These are phyloP conservation scores for Curvularia sp. DNA, from an alignment of 2,329 filamentous ascomycete genomes.

Conservation along the genomic window DNA sequence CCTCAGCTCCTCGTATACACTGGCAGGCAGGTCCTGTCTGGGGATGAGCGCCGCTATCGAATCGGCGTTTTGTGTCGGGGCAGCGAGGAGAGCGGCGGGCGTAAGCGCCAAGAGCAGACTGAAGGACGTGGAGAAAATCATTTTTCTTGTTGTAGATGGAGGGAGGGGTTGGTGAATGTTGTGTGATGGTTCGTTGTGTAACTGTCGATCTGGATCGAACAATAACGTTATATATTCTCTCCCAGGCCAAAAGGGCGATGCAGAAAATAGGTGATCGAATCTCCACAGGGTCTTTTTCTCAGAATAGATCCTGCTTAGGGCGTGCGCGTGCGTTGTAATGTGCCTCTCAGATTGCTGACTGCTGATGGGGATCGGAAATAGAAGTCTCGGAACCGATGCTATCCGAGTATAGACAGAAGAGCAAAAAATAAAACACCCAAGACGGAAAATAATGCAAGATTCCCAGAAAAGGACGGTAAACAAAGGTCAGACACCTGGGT, in stretches of 20 bases:
- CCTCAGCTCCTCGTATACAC: conserved; percentile 27
- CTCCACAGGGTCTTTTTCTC: conserved; percentile 11
- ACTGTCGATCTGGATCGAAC: conserved; percentile 1
- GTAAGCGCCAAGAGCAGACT: conserved; percentile 45
- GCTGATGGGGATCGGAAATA: background rate
- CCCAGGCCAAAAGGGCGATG: background rate
- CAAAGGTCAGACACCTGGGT: background rate
- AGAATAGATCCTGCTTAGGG: conserved; percentile 12
- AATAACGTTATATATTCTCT: conserved; percentile 11
- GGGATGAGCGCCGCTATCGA: conserved; percentile 33
- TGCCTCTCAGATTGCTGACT: conserved; percentile 1
- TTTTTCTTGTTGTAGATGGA: conserved; percentile 20
- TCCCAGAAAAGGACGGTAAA: background rate
- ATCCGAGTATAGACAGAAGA: background rate
- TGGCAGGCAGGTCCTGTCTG: conserved; percentile 25
- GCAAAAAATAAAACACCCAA: background rate
- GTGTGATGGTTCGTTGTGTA: conserved; percentile 15
- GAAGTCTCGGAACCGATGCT: background rate
- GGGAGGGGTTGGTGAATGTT: conserved; percentile 8
- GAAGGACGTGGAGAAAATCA: conserved; percentile 46
- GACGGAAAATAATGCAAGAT: conserved; percentile 1
- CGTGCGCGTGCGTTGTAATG: background rate
- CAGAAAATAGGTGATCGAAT: background rate
- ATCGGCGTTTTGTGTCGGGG: conserved; percentile 35
- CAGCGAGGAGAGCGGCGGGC: conserved; percentile 43